Evolutionary conservation across 2,329 filamentous ascomycete genomes (phyloP).

Genomic region (Emericellopsis atlantica): DNA sequence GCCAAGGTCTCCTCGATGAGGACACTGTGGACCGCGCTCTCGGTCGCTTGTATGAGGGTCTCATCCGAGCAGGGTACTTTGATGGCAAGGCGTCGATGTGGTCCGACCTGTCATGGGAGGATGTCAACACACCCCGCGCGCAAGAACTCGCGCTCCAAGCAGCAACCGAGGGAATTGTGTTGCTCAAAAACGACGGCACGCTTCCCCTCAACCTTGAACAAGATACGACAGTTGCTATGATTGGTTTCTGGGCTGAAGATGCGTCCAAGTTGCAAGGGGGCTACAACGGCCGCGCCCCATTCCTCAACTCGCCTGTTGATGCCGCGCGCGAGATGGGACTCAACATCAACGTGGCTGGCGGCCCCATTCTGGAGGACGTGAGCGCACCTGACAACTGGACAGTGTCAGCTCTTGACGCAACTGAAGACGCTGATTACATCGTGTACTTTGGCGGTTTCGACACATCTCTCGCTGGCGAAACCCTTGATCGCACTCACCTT

Average conservation of each 20-base stretch:
- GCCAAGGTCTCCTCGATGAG: no score
- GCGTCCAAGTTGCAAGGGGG: constrained; percentile 10
- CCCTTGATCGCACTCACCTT: constrained; percentile 34
- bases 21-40: no score
- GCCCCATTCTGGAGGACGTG: constrained; percentile 9
- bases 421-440: constrained; percentile 33
- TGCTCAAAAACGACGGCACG: constrained; percentile 41
- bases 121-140: constrained; percentile 41
- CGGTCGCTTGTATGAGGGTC: constrained; percentile 38
- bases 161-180: constrained; percentile 29
- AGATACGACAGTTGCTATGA: constrained; percentile 9
- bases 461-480: constrained; percentile 36
- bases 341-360: constrained; percentile 22
- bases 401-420: constrained; percentile 19
- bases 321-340: constrained; percentile 5
- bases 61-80: constrained; percentile 46
- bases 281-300: constrained; percentile 30
- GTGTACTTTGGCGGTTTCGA: constrained; percentile 44
- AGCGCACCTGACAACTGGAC: constrained; percentile 17
- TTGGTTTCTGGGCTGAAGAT: constrained; percentile 20
- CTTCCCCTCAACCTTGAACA: constrained; percentile 26
- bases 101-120: constrained; percentile 35
- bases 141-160: constrained; percentile 44
- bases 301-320: constrained; percentile 37
- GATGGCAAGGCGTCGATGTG: constrained; percentile 32